Conservation (phyloP, 2,329 filamentous ascomycete species). For the Pseudogymnoascus sp. region DNA sequence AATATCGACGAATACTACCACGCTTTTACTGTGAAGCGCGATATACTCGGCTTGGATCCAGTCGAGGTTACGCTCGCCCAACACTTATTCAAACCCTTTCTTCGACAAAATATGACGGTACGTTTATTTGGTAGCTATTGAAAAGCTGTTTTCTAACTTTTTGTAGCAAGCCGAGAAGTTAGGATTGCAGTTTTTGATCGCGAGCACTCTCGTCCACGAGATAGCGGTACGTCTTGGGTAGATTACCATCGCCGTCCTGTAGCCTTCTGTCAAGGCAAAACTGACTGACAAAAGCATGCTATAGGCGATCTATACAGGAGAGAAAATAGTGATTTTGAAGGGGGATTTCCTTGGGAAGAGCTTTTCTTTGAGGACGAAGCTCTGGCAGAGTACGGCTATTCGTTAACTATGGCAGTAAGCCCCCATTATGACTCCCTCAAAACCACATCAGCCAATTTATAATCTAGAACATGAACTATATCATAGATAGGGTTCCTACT, state of each 20-base stretch:
- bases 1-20: neutral
- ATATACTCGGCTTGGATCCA: neutral
- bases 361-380: neutral
- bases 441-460: neutral
- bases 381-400: slow-evolving; percentile 3
- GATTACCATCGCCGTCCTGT: neutral
- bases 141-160: neutral
- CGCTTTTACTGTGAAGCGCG: neutral
- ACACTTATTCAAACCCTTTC: neutral
- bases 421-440: neutral
- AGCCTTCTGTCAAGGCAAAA: neutral
- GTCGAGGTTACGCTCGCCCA: neutral
- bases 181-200: neutral
- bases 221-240: neutral
- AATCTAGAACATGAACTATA: slow-evolving; percentile 5
- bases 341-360: neutral
- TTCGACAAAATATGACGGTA: neutral
- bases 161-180: neutral
- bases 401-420: neutral
- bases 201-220: neutral
- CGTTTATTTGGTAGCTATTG: neutral
- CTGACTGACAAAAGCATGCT: neutral
- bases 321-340: neutral
- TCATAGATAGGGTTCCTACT: neutral
- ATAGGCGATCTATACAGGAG: neutral